Base-by-base conservation (phyloP, 208 protist species). In the Crithidia sp. region DNA sequence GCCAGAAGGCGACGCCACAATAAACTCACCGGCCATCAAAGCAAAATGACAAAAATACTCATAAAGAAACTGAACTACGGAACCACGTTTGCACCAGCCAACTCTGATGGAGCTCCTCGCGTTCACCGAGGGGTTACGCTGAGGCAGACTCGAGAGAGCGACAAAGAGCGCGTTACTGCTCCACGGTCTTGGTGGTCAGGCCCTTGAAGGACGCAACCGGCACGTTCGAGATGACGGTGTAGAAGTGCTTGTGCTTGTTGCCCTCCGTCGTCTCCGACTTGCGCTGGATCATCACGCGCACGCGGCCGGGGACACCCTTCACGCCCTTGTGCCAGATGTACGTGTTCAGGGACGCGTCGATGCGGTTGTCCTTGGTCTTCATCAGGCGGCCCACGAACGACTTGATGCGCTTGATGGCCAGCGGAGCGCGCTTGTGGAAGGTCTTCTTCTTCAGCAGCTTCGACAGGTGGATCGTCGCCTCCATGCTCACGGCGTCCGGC, bases 381-480 rank as follows among this genome's bases (percentile, higher is more conserved):
- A 99, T 99, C 75, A 90, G 67, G 84, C 97, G 93, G 58, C 81
- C 82, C 50, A 98, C 98, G 77, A 99, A 99, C 49, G 87, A 67
- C 74, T 93, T 92, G 85, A 99, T 97, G 76, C 92, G 92, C 83
- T 98, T 98, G 81, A 99, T 90, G 52, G 98, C 98, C 65, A 96
- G 84, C 62, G 98, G 98, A 45, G 98, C 98, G 62, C 98, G 88
- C 85, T 98, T 97, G 84, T 98, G 95, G 96, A 99, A 99, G 74
- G 91, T 96, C 77, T 96, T 97, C 87, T 87, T 94, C 86, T 99
- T 94, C 56, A 99, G 82, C 71, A 95, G 85, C 95, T 99, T 99
- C 86, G 98, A 93, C 61, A 99, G 87, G 92, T 99, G 96, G 83
- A 99, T 98, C 74, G 98, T 99, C 81, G 97, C 97, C 86, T 99